These are phyloP conservation scores for Suillus ampliporus DNA, from an alignment of 768 basidiomycete species.

Conservation along the genomic window DNA sequence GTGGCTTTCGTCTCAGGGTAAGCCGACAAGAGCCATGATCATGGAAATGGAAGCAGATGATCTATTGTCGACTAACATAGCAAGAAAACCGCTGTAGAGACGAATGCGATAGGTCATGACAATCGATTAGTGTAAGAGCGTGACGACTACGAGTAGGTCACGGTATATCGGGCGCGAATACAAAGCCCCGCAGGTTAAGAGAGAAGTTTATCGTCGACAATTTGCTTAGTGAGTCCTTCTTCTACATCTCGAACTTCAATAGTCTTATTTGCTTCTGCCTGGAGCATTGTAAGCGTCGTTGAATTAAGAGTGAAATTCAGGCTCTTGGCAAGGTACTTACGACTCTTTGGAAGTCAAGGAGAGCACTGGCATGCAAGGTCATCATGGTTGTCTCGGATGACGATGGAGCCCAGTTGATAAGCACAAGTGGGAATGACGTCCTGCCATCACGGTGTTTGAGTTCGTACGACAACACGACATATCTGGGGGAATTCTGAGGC, in stretches of 20 bases:
- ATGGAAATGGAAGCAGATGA: background rate
- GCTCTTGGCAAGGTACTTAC: conserved; percentile 47
- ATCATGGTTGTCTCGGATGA: conserved; percentile 76
- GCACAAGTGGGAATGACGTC: conserved; percentile 81
- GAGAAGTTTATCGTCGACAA: conserved; percentile 65
- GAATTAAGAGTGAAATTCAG: background rate
- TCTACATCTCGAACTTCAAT: conserved; percentile 84
- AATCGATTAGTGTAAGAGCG: background rate
- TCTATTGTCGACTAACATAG: background rate
- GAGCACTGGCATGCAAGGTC: conserved; percentile 84
- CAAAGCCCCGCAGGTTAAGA: conserved; percentile 12
- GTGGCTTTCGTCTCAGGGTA: background rate
- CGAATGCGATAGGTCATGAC: too few relatives aligned
- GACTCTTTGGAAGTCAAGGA: conserved; percentile 78
- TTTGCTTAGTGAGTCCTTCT: conserved; percentile 78
- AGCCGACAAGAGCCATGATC: background rate
- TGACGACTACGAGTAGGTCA: background rate
- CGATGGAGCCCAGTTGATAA: conserved; percentile 88
- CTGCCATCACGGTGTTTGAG: conserved; percentile 82
- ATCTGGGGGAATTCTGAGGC: conserved; percentile 87
- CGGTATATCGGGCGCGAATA: background rate
- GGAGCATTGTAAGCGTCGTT: conserved; percentile 14
- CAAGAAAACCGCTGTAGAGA: too few relatives aligned
- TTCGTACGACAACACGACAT: conserved; percentile 84
- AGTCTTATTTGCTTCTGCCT: conserved; percentile 82